A percentile compares a stretch with the other conserved stretches of the same genome.
Evolutionary conservation across 2,329 filamentous ascomycete species (phyloP).

Genomic region (Ceratocystis colombiana): DNA sequence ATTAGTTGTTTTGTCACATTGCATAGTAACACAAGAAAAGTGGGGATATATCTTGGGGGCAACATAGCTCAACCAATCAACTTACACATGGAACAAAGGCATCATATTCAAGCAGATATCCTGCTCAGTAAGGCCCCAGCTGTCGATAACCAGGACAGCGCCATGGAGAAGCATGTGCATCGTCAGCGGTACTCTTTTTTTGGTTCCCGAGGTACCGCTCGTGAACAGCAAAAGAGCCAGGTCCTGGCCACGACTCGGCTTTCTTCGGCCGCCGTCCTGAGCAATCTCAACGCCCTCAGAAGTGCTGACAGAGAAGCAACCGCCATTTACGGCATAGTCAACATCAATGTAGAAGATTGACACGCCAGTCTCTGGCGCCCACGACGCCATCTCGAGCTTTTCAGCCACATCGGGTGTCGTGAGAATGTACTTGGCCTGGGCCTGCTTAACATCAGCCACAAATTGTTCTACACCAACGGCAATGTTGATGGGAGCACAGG

Average conservation of each 20-base stretch:
- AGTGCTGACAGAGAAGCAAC: slow-evolving; percentile 30
- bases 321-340: slow-evolving; percentile 31
- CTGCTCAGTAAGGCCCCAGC: slow-evolving; percentile 39
- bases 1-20: not conserved
- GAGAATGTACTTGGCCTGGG: slow-evolving; percentile 39
- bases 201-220: slow-evolving; percentile 48
- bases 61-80: slow-evolving; percentile 21
- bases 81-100: slow-evolving; percentile 48
- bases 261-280: slow-evolving; percentile 18
- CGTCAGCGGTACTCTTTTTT: slow-evolving; percentile 47
- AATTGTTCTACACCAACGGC: slow-evolving; percentile 42
- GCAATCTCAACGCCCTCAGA: slow-evolving; percentile 23
- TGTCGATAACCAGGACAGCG: slow-evolving; percentile 43
- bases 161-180: slow-evolving; percentile 43
- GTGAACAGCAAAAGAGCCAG: slow-evolving; percentile 46
- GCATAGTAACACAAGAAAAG: not conserved
- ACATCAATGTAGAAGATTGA: slow-evolving; percentile 35
- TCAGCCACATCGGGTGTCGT: slow-evolving; percentile 36
- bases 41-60: not conserved
- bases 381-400: slow-evolving; percentile 33
- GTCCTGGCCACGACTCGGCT: slow-evolving; percentile 39
- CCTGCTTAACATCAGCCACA: slow-evolving; percentile 41
- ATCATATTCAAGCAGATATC: slow-evolving; percentile 51
- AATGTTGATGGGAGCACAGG: slow-evolving; percentile 43
- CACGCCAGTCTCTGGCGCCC: slow-evolving; percentile 33